Evolutionary conservation across 2,329 filamentous ascomycete genomes (phyloP), one percentile per base, ranked within the genome.

Genomic region (Alternaria incomplexa): DNA sequence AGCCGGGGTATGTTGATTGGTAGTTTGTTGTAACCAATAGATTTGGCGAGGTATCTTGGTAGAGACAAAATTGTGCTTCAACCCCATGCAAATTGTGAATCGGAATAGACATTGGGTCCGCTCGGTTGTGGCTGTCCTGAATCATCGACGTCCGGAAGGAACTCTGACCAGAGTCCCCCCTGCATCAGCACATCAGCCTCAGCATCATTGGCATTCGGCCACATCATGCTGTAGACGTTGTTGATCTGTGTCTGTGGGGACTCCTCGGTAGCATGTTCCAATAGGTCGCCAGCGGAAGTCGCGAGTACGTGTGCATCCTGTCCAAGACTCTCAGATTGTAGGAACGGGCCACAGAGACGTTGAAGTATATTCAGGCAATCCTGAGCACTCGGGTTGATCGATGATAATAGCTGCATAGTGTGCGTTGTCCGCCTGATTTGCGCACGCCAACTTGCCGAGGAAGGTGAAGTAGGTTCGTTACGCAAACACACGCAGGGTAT

Each of bases 401-500:
- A 65, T 4, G 74, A 69, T 56, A 85, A 77, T 9, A 79, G 75
- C 8, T 76, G 72, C 28, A 83, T 78, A 2, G 80, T 78, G 2
- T 73, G 68, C 6, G 84, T 69, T 1, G 81, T 80, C 3, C 70
- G 75, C 4, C 66, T 69, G 43, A 85, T 79, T 61, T 85, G 83
- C 2, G 72, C 65, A 9, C 80, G 76, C 83, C 83, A 85, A 58
- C 78, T 77, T 1, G 70, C 44, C 8, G 81, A 81, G 10, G 77
- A 66, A 3, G 73, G 58, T 2, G 81, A 79, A 7, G 69, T 65
- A 0, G 83, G 81, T 6, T 81, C 73, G 56, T 83, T 84, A 6
- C 83, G 81, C 3, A 85, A 76, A 59, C 82, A 85, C 11, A 85
- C 81, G 48, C 80, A 82, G 1, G 83, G 84, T 10, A 85, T 85